Base-by-base conservation (phyloP, 2,329 filamentous ascomycete species). In the Aureobasidium sp. region DNA sequence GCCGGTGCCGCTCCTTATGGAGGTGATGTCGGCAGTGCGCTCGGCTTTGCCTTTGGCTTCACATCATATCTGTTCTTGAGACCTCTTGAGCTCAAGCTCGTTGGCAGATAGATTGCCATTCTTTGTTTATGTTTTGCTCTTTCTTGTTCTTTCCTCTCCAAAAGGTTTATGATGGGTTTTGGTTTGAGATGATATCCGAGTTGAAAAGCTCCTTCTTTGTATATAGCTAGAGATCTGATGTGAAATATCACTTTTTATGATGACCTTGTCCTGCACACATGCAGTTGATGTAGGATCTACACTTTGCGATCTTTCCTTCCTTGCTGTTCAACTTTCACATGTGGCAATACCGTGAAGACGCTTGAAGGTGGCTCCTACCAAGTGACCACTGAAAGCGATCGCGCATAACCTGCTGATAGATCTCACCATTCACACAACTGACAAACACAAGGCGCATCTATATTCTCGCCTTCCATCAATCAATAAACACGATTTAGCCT, bases 41-140 rank as follows among this genome's bases (percentile, higher is more conserved):
- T 89, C 51, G 86, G 79, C 0, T 89, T 89, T 69, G 78, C 76
- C 1, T 86, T 90, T 67, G 71, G 82, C 1, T 73, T 79, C 7
- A 66, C 79, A 1, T 74, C 75, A 1, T 89, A 87, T 72, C 67
- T 78, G 50, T 67, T 76, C 1, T 66, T 86, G 64, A 75, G 84
- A 63, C 72, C 75, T 21, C 66, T 81, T 39, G 82, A 84, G 71
- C 63, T 78, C 66, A 79, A 71, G 68, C 62, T 67, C 21, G 69
- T 72, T 53, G 65, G 67, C 14, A 60, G 64, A 37, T 42, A 25
- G 29, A 11, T 27, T 11, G 29, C 29, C 16, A 36, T 16, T 45
- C 39, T 55, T 30, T 55, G 48, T n/a, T 37, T 42, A 41, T 54
- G 47, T 39, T 50, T 55, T 41, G 47, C 36, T 50, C 10, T 44